A percentile compares a stretch with the other conserved stretches of the same genome.
phyloP scores from a whole-genome alignment of 140 eudicot genomes.

The Stevia rebaudiana region DNA sequence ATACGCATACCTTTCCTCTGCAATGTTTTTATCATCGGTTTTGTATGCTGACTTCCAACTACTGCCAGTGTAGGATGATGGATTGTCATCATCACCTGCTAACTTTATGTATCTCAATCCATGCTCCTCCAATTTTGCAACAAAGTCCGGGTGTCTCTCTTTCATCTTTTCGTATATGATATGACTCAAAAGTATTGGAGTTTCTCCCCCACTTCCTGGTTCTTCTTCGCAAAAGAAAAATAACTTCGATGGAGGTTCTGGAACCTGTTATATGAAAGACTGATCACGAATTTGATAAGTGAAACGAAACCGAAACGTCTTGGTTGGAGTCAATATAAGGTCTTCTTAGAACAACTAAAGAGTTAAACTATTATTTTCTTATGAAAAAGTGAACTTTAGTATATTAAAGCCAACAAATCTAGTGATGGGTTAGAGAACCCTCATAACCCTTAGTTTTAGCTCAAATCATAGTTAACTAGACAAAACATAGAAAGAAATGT shows the following conservation, averaged over 20 bases:
- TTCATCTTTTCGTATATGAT: no score
- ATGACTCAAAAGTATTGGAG: conserved; percentile 62
- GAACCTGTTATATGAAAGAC: conserved; percentile 27
- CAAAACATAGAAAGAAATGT: no score
- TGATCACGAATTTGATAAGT: no score
- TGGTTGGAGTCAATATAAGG: no score
- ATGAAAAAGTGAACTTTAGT: no score
- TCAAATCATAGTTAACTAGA: no score
- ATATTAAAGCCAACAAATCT: no score
- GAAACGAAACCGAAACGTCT: no score
- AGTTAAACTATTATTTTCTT: no score
- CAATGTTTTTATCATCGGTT: conserved; percentile 48
- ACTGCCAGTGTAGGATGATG: conserved; percentile 42
- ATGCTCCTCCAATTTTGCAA: conserved; percentile 45
- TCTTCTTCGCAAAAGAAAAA: conserved; percentile 71
- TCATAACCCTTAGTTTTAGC: no score
- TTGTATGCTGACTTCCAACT: conserved; percentile 57
- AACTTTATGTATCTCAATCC: conserved; percentile 44
- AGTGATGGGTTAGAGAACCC: no score
- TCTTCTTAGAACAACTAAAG: no score
- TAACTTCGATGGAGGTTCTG: conserved; percentile 50
- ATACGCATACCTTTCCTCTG: conserved; percentile 64
- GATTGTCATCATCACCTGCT: conserved; percentile 44
- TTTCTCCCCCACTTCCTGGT: conserved; percentile 64
- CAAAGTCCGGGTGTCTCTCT: conserved; percentile 53